Evolutionary conservation across 192 early-diverging fungal genomes (phyloP), one percentile per base, ranked within the genome.

Genomic region (Backusella tarrabulga): DNA sequence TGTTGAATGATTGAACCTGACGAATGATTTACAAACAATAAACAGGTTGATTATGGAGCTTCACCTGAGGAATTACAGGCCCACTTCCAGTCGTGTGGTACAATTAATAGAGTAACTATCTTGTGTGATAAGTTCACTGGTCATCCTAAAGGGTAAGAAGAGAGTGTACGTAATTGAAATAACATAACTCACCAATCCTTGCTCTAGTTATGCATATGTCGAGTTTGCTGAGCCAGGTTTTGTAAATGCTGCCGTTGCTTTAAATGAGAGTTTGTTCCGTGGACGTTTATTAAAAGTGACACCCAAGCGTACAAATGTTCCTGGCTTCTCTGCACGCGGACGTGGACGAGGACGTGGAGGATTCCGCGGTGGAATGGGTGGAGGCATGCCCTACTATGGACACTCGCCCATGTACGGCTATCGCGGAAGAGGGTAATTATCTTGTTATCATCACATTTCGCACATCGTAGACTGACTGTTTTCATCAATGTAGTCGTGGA

Each of bases 91-190:
- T 88, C 94, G 8, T 97, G 97, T 83, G 97, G 98, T 21, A 92
- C 92, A 21, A 97, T 99, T 82, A 99, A 97, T 82, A 90, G 98
- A 32, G 95, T 98, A 9, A 99, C 97, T 14, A 98, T 98, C 75
- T 81, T 97, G 52, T 97, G 96, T 78, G 93, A 99, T 85, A 97
- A 96, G 81, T 95, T 85, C 78, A 98, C 96, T 23, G 96, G 96
- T 26, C 93, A 94, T 71, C 94, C 95, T 32, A 95, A 94, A 80
- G 95, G 95, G 79, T 87, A 85, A 79, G 38, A 32, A 42, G 4
- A 35, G 42, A 44, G 4, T 5, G 2, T 17, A 0, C 15, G 4
- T 36, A 42, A 21, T 3, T 21, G 29, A 68, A 23, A 32, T 60
- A 1, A 63, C 14, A 34, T 14, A 17, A 44, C 15, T 19, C 42